Evolutionary conservation across 1,284 basidiomycete species (phyloP).

Genomic region (Rhodotorula sp.): DNA sequence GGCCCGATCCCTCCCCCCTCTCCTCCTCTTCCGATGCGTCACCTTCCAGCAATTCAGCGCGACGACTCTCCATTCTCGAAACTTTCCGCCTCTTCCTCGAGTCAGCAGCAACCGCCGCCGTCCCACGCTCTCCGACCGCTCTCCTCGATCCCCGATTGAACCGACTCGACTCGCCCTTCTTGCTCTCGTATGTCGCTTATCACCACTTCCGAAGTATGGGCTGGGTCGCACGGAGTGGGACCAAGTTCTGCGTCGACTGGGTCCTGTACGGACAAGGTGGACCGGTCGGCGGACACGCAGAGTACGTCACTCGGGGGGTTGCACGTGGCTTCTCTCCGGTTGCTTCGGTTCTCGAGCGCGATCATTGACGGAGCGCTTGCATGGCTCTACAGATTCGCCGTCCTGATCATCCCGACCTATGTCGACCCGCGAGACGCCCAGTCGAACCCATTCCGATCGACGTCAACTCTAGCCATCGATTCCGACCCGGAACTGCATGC

Average conservation of each 20-base stretch:
- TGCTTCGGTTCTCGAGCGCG: constrained; percentile 5
- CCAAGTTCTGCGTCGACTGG: constrained; percentile 97
- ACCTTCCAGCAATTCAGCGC: not conserved
- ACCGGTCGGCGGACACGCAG: constrained; percentile 92
- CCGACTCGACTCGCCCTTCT: constrained; percentile 60
- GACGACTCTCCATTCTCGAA: constrained; percentile 30
- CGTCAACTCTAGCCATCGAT: constrained; percentile 20
- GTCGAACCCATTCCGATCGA: constrained; percentile 60
- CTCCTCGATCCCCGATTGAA: constrained; percentile 24
- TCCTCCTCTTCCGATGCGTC: constrained; percentile 2
- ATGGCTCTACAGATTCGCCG: constrained; percentile 67
- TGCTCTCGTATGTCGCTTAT: constrained; percentile 85
- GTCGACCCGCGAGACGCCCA: constrained; percentile 71
- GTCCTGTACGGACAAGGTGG: constrained; percentile 77
- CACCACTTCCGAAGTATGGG: constrained; percentile 95
- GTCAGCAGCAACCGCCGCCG: constrained; percentile 50
- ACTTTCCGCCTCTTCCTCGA: constrained; percentile 23
- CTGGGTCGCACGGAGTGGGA: constrained; percentile 94
- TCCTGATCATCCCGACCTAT: constrained; percentile 85
- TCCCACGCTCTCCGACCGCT: constrained; percentile 53
- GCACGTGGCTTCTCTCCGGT: not conserved
- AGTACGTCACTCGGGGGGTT: constrained; percentile 58
- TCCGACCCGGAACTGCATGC: not conserved
- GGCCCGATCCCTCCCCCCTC: not conserved
- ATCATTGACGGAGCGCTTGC: not conserved